These are phyloP conservation scores for Xylariaceae sp. DNA, from an alignment of 2,329 filamentous ascomycete genomes.

Conservation along the genomic window DNA sequence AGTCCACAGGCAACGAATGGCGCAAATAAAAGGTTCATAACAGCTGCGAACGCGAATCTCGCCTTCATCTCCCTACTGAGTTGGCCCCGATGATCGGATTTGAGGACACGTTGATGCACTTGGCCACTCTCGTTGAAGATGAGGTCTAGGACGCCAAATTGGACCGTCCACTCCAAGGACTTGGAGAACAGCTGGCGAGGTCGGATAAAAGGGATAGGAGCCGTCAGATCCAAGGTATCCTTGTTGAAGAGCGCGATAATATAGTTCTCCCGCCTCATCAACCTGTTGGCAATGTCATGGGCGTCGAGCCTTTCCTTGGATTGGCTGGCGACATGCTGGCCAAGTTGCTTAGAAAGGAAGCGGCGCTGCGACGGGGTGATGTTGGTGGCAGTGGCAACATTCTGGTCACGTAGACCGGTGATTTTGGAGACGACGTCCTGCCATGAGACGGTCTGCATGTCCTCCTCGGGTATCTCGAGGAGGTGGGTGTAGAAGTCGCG, in stretches of 20 bases:
- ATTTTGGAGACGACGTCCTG: slow-evolving; percentile 80
- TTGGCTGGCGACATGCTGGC: slow-evolving; percentile 68
- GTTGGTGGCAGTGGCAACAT: slow-evolving; percentile 66
- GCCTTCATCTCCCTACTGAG: slow-evolving; percentile 71
- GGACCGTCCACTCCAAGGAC: slow-evolving; percentile 85
- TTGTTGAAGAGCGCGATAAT: slow-evolving; percentile 97
- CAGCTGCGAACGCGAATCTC: slow-evolving; percentile 73
- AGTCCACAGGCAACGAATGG: slow-evolving; percentile 85
- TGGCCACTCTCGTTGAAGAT: slow-evolving; percentile 88
- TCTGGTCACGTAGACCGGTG: slow-evolving; percentile 76
- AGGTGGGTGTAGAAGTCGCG: slow-evolving; percentile 81
- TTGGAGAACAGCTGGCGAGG: slow-evolving; percentile 78
- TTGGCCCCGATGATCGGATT: slow-evolving; percentile 69
- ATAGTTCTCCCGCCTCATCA: slow-evolving; percentile 97
- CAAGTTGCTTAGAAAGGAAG: slow-evolving; percentile 38
- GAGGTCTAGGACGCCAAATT: slow-evolving; percentile 85
- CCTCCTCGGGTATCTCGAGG: slow-evolving; percentile 70
- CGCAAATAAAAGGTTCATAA: slow-evolving; percentile 79
- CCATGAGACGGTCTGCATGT: slow-evolving; percentile 94
- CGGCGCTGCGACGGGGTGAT: slow-evolving; percentile 43
- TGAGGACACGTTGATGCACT: slow-evolving; percentile 77
- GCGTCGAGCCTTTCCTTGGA: slow-evolving; percentile 93
- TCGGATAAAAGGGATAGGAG: slow-evolving; percentile 76
- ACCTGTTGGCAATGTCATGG: slow-evolving; percentile 89
- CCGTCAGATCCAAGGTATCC: slow-evolving; percentile 78